phyloP scores from a whole-genome alignment of 495 filamentous ascomycete genomes.

The Penicillium verhagenii region DNA sequence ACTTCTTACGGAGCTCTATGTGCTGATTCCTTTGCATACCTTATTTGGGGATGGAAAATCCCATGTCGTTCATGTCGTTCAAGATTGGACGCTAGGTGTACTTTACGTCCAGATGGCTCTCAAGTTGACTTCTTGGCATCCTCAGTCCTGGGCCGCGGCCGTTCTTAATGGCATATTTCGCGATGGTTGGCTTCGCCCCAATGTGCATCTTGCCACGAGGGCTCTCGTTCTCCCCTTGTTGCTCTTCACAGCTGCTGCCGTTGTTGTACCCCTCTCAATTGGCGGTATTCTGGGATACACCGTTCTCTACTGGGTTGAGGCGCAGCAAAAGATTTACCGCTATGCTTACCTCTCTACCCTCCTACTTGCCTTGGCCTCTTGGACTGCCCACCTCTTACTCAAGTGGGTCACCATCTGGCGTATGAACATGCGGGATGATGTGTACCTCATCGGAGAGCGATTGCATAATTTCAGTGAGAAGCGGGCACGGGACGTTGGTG shows the following conservation, averaged over 20 bases:
- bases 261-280: constrained; percentile 56
- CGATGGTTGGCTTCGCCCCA: constrained; percentile 78
- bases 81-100: constrained; percentile 91
- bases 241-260: constrained; percentile 55
- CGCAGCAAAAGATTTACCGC: constrained; percentile 61
- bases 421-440: constrained; percentile 83
- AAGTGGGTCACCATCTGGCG: constrained; percentile 72
- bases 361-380: constrained; percentile 43
- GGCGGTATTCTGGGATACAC: constrained; percentile 46
- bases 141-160: constrained; percentile 64
- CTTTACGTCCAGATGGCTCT: constrained; percentile 86
- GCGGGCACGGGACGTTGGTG: constrained; percentile 41
- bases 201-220: constrained; percentile 73
- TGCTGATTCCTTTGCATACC: constrained; percentile 85
- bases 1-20: constrained; percentile 80
- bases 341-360: constrained; percentile 68
- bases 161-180: constrained; percentile 74
- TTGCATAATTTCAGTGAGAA: constrained; percentile 87
- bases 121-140: constrained; percentile 64
- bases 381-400: constrained; percentile 40
- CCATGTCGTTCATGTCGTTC: constrained; percentile 84
- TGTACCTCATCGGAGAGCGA: constrained; percentile 91
- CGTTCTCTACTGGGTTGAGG: constrained; percentile 41
- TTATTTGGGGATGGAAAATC: constrained; percentile 55
- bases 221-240: constrained; percentile 75